These are phyloP conservation scores for Camellia granthamiana DNA, from an alignment of 148 eudicot species.

Conservation along the genomic window DNA sequence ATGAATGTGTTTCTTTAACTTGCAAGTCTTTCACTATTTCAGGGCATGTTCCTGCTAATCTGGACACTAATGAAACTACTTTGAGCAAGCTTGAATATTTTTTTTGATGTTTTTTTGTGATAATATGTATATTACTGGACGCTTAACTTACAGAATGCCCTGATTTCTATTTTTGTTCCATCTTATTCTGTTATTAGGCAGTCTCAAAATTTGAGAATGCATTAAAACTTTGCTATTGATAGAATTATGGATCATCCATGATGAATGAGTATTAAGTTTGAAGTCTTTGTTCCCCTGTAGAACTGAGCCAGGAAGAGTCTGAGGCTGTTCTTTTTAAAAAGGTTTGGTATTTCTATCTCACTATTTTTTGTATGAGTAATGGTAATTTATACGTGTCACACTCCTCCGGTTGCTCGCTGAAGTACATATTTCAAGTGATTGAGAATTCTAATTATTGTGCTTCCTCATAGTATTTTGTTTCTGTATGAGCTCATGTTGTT, in stretches of 20 bases:
- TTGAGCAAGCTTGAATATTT: not conserved
- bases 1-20: too few species aligned
- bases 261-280: not conserved
- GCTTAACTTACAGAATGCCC: not conserved
- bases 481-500: too few species aligned
- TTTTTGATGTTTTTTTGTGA: not conserved
- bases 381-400: not conserved
- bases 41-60: not conserved
- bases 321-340: constrained; percentile 94
- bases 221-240: too few species aligned
- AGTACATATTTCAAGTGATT: too few species aligned
- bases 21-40: not conserved
- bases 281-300: constrained; percentile 36
- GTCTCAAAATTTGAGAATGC: not conserved
- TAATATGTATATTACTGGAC: not conserved
- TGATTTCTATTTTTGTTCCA: too few species aligned
- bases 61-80: not conserved
- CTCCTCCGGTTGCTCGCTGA: not conserved
- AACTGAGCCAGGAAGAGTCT: constrained; percentile 76
- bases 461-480: too few species aligned
- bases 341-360: constrained; percentile 38
- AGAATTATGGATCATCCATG: not conserved
- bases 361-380: not conserved
- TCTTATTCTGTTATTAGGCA: not conserved
- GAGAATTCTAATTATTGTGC: not conserved